These are phyloP conservation scores for Corinectria fuckeliana DNA, from an alignment of 2,329 filamentous ascomycete genomes.

Conservation along the genomic window DNA sequence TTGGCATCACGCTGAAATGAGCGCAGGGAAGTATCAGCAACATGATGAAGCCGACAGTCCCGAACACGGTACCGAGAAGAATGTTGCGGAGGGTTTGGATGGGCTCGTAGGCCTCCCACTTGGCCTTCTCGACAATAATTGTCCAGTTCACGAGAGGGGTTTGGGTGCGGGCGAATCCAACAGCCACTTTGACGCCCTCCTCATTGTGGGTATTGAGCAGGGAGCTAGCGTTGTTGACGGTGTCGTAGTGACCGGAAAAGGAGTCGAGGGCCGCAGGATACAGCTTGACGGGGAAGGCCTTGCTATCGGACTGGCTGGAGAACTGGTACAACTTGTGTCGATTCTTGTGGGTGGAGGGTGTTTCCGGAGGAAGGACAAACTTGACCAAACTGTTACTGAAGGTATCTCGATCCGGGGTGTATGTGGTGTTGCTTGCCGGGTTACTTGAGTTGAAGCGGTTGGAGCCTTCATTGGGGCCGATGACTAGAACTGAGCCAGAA, in stretches of 20 bases:
- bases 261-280: slow-evolving; percentile 70
- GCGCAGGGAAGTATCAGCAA: slow-evolving; percentile 79
- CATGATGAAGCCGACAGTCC: slow-evolving; percentile 75
- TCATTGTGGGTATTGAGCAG: slow-evolving; percentile 76
- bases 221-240: slow-evolving; percentile 72
- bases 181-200: slow-evolving; percentile 70
- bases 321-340: slow-evolving; percentile 51
- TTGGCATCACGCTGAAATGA: slow-evolving; percentile 82
- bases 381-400: slow-evolving; percentile 57
- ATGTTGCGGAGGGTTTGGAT: slow-evolving; percentile 80
- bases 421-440: slow-evolving; percentile 56
- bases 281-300: slow-evolving; percentile 62
- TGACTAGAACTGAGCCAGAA: slow-evolving; percentile 72
- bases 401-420: slow-evolving; percentile 43
- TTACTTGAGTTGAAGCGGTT: slow-evolving; percentile 65
- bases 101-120: slow-evolving; percentile 75
- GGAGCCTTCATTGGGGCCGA: slow-evolving; percentile 70
- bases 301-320: slow-evolving; percentile 49
- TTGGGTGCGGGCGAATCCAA: slow-evolving; percentile 78
- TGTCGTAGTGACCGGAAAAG: slow-evolving; percentile 58
- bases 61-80: slow-evolving; percentile 84
- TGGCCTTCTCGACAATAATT: slow-evolving; percentile 78
- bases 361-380: slow-evolving; percentile 65
- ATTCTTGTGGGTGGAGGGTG: slow-evolving; percentile 47
- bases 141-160: slow-evolving; percentile 80